Evolutionary conservation across 2,329 filamentous ascomycete genomes (phyloP), one percentile per base, ranked within the genome.

Genomic region (Aspergillus novofumigatus): DNA sequence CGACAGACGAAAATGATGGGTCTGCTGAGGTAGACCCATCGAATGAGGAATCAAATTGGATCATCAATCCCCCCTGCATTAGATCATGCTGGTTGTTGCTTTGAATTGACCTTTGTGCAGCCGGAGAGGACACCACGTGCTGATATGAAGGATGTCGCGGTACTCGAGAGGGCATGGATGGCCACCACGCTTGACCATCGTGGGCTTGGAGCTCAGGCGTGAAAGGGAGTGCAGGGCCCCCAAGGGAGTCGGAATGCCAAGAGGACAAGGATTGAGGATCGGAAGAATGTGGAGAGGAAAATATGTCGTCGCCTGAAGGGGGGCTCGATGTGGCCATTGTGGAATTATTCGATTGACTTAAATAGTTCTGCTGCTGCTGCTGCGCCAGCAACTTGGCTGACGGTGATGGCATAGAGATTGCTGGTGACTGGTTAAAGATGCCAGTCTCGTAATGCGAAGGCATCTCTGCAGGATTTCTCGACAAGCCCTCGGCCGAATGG

Each of bases 131-230:
- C 32, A 71, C 67, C 53, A 73, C 62, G 23, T 69, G 65, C 52
- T 72, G 72, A 58, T 76, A 75, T 49, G 72, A 67, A 52, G 68
- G 62, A 42, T 71, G 72, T 38, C 71, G 69, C 51, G 73, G 73
- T 50, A 68, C 65, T 53, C 69, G 67, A 51, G 69, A 63, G 35
- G 71, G 62, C 62, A 73, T 69, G 26, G 74, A 69, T 21, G 75
- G 72, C 75, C 76, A 78, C 75, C 76, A 76, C 11, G 64, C 54
- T 52, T 76, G 74, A 23, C 65, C 59, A 59, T 76, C 73, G 23
- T 72, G 69, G 53, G 64, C 56, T 28, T 72, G 71, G n/a, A 74
- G 61, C 45, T 77, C 73, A 21, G 74, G 67, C n/a, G 73, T 70
- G 56, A 76, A 77, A 4, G 73, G 67, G 52, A 76, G 61, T 56